Evolutionary conservation across 768 basidiomycete species (phyloP).

Genomic region (Tubosaeta brunneosetosa): DNA sequence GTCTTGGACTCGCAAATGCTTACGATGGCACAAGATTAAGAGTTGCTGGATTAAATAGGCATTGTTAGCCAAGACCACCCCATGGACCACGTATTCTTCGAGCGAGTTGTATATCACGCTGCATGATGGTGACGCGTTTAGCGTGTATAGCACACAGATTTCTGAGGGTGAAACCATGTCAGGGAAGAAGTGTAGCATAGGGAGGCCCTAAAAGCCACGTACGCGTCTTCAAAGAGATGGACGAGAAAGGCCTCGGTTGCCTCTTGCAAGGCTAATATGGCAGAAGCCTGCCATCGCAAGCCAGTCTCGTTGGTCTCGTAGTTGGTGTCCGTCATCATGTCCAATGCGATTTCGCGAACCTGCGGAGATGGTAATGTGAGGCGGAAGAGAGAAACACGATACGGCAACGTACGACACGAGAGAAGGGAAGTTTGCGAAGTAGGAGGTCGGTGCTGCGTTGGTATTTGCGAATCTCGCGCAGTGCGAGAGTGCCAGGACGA

Average conservation of each 20-base stretch:
- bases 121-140: conserved; percentile 97
- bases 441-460: conserved; percentile 91
- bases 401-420: conserved; percentile 67
- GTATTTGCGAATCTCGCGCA: conserved; percentile 91
- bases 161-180: conserved; percentile 37
- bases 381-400: background rate
- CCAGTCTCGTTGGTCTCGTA: conserved; percentile 52
- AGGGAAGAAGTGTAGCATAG: background rate
- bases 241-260: conserved; percentile 94
- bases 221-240: conserved; percentile 98
- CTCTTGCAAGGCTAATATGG: conserved; percentile 90
- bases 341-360: conserved; percentile 93
- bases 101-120: conserved; percentile 93
- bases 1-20: background rate
- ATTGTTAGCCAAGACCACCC: conserved; percentile 56
- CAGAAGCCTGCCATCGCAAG: conserved; percentile 93
- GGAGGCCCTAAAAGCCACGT: conserved; percentile 36
- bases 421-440: conserved; percentile 85
- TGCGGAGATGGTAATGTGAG: conserved; percentile 29
- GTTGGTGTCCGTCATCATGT: conserved; percentile 78
- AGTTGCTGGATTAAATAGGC: conserved; percentile 3
- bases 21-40: background rate
- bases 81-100: conserved; percentile 90
- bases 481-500: conserved; percentile 84
- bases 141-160: conserved; percentile 97